Evolutionary conservation across 2,329 filamentous ascomycete genomes (phyloP).

Genomic region (Pseudogymnoascus sp.): DNA sequence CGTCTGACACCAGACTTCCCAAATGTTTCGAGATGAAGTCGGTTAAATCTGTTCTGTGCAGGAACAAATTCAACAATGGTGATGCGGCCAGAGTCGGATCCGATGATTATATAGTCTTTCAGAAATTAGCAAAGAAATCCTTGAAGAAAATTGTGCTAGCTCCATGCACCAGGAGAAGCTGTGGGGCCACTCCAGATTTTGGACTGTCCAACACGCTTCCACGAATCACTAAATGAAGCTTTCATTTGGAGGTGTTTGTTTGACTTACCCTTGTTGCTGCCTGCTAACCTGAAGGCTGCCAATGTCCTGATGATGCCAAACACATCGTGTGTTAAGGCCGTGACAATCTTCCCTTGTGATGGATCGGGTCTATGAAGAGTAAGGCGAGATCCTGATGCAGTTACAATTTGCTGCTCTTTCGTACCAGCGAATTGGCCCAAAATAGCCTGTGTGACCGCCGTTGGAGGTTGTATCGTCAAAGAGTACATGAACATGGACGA

Average conservation of each 20-base stretch:
- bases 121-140: constrained; percentile 11
- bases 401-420: constrained; percentile 95
- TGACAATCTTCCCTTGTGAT: constrained; percentile 74
- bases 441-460: constrained; percentile 81
- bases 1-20: constrained; percentile 92
- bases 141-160: background rate
- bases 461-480: constrained; percentile 87
- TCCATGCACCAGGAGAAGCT: constrained; percentile 7
- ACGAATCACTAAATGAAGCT: constrained; percentile 62
- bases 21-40: constrained; percentile 92
- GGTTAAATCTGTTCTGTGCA: constrained; percentile 76
- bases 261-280: constrained; percentile 87
- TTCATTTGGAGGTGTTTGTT: constrained; percentile 32
- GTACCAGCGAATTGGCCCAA: constrained; percentile 93
- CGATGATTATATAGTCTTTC: constrained; percentile 89
- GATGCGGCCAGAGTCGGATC: constrained; percentile 91
- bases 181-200: constrained; percentile 13
- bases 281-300: constrained; percentile 82
- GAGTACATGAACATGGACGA: constrained; percentile 99
- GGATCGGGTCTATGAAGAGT: constrained; percentile 81
- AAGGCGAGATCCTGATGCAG: constrained; percentile 82
- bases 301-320: constrained; percentile 92
- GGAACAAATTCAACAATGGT: constrained; percentile 88
- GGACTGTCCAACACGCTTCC: constrained; percentile 51
- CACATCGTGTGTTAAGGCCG: constrained; percentile 82